A percentile compares a stretch with the other conserved stretches of the same genome.
These are phyloP conservation scores for Chaetoceros tenuissimus DNA, from an alignment of 108 stramenopile genomes.

Conservation along the genomic window DNA sequence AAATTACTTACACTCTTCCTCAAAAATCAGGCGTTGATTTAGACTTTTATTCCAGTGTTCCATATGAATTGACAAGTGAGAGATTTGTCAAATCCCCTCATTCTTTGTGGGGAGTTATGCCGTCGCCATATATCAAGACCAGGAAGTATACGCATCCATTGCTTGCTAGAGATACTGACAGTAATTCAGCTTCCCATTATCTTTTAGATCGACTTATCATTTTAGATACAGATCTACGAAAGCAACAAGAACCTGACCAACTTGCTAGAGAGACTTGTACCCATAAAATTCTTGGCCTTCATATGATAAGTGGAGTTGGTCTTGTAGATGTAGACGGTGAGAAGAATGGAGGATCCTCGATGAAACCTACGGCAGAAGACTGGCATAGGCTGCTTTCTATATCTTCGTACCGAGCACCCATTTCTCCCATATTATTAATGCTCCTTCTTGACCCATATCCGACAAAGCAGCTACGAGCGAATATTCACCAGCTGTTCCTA, in stretches of 20 bases:
- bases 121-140: slow-evolving; percentile 9
- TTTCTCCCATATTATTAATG: slow-evolving; percentile 58
- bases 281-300: slow-evolving; percentile 63
- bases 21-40: slow-evolving; percentile 51
- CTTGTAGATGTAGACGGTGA: slow-evolving; percentile 29
- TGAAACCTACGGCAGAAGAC: slow-evolving; percentile 44
- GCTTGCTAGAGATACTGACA: slow-evolving; percentile 1
- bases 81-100: slow-evolving; percentile 77
- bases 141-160: slow-evolving; percentile 26
- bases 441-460: slow-evolving; percentile 84
- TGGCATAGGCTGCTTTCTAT: slow-evolving; percentile 51
- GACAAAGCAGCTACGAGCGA: slow-evolving; percentile 69
- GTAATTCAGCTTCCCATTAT: neutral
- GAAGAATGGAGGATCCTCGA: slow-evolving; percentile 10
- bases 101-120: slow-evolving; percentile 78
- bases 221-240: slow-evolving; percentile 78
- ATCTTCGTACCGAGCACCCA: slow-evolving; percentile 69
- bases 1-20: too few species aligned
- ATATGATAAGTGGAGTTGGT: slow-evolving; percentile 65
- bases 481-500: slow-evolving; percentile 65
- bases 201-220: slow-evolving; percentile 20
- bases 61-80: slow-evolving; percentile 56
- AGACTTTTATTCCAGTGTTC: slow-evolving; percentile 52
- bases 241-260: slow-evolving; percentile 66
- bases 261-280: slow-evolving; percentile 56